Evolutionary conservation across 2,329 filamentous ascomycete genomes (phyloP).

Genomic region (Orbilia quercus): DNA sequence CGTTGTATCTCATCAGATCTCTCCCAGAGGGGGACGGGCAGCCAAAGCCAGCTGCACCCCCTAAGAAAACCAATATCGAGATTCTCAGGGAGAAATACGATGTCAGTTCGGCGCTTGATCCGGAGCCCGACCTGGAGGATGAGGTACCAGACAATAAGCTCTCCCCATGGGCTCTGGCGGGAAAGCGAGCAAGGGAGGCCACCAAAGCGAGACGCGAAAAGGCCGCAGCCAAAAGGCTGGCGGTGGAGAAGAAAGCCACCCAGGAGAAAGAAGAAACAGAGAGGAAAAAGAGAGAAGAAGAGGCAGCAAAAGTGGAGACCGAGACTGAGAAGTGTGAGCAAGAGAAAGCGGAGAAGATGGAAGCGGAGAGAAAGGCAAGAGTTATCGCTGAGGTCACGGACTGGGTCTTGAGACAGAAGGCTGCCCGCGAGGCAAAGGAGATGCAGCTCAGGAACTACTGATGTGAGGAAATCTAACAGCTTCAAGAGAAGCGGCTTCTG

Average conservation of each 20-base stretch:
- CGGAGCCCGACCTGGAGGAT: background rate
- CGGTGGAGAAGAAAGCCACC: background rate
- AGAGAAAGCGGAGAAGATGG: conserved; percentile 2
- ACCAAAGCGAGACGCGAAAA: background rate
- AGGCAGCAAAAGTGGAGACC: background rate
- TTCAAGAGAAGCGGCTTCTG: background rate
- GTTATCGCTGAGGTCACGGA: background rate
- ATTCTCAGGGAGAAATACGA: conserved; percentile 8
- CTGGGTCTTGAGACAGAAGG: background rate
- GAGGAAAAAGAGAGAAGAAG: conserved; percentile 1
- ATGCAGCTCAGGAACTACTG: background rate
- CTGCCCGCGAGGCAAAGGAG: background rate
- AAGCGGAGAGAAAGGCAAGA: background rate
- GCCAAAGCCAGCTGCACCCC: background rate
- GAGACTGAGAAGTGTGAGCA: conserved; percentile 2
- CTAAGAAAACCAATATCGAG: background rate
- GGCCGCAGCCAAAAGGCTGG: background rate
- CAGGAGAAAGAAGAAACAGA: background rate
- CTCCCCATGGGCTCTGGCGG: conserved; percentile 5
- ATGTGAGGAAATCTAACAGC: background rate
- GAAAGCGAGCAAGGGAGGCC: background rate
- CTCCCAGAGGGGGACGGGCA: background rate
- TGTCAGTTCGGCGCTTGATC: conserved; percentile 17
- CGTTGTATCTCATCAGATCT: background rate
- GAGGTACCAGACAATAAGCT: conserved; percentile 7